Evolutionary conservation across 352 stramenopile species (phyloP).

Genomic region (Globisporangium ultimum): DNA sequence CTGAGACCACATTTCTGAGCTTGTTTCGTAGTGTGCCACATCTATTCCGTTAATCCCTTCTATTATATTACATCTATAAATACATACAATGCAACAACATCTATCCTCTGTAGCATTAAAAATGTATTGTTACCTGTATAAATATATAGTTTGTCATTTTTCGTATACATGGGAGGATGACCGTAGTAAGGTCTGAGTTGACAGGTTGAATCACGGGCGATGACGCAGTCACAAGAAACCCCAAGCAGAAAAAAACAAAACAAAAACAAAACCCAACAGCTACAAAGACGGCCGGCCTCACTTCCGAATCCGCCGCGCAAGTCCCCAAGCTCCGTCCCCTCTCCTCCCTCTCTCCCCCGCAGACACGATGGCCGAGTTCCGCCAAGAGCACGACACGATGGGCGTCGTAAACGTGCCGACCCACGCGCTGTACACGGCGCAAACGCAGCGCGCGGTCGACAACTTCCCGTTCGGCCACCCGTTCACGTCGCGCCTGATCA

Average conservation of each 20-base stretch:
- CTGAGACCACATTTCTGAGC: not conserved
- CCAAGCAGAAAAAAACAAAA: not conserved
- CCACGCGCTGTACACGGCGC: slow-evolving; percentile 45
- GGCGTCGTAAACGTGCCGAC: slow-evolving; percentile 45
- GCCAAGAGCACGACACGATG: slow-evolving; percentile 53
- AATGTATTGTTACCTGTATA: too few species aligned
- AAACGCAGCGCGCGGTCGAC: slow-evolving; percentile 48
- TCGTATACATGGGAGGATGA: too few species aligned
- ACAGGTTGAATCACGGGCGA: too few species aligned
- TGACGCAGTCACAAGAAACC: not conserved
- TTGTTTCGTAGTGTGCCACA: too few species aligned
- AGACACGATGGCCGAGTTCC: slow-evolving; percentile 23
- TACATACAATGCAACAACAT: too few species aligned
- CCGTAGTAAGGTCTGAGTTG: too few species aligned
- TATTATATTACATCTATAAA: too few species aligned
- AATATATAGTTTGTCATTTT: too few species aligned
- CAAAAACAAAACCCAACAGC: not conserved
- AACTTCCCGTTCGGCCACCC: slow-evolving; percentile 53
- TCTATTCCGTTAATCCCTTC: too few species aligned
- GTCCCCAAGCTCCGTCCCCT: not conserved
- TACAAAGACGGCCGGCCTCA: not conserved
- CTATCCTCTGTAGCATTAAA: too few species aligned
- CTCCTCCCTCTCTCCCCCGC: not conserved
- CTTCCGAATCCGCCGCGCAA: slow-evolving; percentile 5
- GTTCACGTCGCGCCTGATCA: slow-evolving; percentile 37